phyloP scores from a whole-genome alignment of 177 flowering plant species.

The Vitis hybrid region DNA sequence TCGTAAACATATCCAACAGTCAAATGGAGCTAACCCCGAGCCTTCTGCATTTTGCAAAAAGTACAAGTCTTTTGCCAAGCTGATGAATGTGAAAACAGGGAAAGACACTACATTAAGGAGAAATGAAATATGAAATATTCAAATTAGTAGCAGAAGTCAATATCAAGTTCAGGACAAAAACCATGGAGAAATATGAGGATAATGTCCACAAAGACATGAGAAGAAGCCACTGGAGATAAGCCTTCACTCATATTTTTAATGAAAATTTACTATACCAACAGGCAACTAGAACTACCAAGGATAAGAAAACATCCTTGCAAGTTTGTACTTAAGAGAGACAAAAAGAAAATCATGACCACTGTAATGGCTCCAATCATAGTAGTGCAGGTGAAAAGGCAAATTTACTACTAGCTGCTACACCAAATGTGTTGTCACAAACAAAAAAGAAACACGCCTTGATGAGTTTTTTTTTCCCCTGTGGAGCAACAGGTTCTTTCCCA shows the following conservation, averaged over 20 bases:
- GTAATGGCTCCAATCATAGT: no score
- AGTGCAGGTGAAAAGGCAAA: no score
- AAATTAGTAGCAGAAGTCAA: not conserved
- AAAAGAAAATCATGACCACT: no score
- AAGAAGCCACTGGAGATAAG: no score
- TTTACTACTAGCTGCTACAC: no score
- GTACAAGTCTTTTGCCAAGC: conserved; percentile 82
- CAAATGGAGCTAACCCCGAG: conserved; percentile 90
- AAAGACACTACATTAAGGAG: not conserved
- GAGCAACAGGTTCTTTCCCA: not conserved
- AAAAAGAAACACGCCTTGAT: not conserved
- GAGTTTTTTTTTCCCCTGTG: not conserved
- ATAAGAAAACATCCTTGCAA: no score
- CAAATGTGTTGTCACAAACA: no score
- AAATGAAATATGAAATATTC: not conserved
- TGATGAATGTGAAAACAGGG: conserved; percentile 23
- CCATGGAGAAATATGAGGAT: not conserved
- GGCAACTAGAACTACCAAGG: no score
- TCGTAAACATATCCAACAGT: conserved; percentile 90
- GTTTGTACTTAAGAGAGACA: no score
- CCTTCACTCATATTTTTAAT: no score
- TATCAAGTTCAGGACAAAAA: not conserved
- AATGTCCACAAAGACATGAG: no score
- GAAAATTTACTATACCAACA: no score
- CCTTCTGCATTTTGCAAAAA: conserved; percentile 98